Evolutionary conservation across 1,284 basidiomycete genomes (phyloP), one percentile per base, ranked within the genome.

Genomic region (Phylloporus sp.): DNA sequence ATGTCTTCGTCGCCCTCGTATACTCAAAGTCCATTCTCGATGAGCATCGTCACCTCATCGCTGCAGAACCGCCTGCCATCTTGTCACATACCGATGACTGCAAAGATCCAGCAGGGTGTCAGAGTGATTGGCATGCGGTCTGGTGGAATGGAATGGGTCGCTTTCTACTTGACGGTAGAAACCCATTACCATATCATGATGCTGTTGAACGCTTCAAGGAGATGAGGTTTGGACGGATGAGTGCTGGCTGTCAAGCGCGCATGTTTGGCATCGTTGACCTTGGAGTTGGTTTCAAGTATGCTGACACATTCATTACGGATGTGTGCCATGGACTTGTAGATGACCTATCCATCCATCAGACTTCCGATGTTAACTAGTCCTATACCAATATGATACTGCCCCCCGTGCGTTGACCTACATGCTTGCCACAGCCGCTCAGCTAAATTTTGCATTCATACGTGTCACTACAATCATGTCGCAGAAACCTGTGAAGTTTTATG

Each of bases 101-200:
- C 18, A 22, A 13, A 6, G n/a, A 22, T 34, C 24, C n/a, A 22
- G 1, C 1, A 0, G 56, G 4, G 4, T 57, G 56, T 15, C 8
- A 18, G 13, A 26, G 13, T 4, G 47, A 58, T 28, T 58, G 56
- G 56, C 34, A 50, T 29, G 20, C 18, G 3, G 32, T 24, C 2
- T 58, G 56, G 46, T 58, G 56, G 56, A 47, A 58, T n/a, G 56
- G 53, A 2, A 58, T 58, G 57, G 49, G 57, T 18, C 37, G 5
- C 1, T 51, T 51, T 17, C 6, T 58, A n/a, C 57, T 58, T 2
- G 50, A 59, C 24, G 50, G 29, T 4, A 42, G 50, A 7, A 59
- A 59, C 11, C 58, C 40, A 1, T 39, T 40, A 15, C 57, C 37
- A 13, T 51, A 32, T 17, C 2, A 2, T 12, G 34, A 39, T 8